These are phyloP conservation scores for Phytophthora fragariaefolia DNA, from an alignment of 352 stramenopile species.

Conservation along the genomic window DNA sequence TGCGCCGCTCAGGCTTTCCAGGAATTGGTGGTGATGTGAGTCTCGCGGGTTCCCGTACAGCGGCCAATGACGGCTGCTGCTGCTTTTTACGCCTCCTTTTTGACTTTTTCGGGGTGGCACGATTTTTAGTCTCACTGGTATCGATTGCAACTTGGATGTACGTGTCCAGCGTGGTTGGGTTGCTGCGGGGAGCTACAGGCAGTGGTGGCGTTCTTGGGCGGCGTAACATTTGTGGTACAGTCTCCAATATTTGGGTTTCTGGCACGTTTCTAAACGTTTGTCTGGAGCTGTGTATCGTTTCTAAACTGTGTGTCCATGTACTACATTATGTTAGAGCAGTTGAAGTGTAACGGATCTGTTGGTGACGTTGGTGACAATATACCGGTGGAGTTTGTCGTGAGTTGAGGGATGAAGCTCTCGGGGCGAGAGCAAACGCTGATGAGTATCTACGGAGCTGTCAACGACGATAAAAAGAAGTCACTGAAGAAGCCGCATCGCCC, in stretches of 20 bases:
- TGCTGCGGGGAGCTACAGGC: constrained; percentile 4
- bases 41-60: neutral
- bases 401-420: constrained; percentile 32
- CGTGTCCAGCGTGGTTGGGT: constrained; percentile 5
- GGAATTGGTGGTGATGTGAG: constrained; percentile 1
- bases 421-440: constrained; percentile 43
- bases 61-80: neutral
- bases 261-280: neutral
- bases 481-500: constrained; percentile 25
- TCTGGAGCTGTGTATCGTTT: neutral
- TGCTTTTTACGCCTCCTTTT: constrained; percentile 28
- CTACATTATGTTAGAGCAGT: neutral
- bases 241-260: neutral
- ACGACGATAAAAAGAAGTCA: neutral
- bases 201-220: neutral
- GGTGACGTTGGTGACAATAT: too few relatives aligned
- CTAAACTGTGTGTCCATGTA: neutral
- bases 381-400: neutral
- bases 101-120: neutral
- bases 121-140: neutral
- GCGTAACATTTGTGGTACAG: constrained; percentile 1
- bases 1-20: constrained; percentile 24
- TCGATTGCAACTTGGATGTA: constrained; percentile 37
- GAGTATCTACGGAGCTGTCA: constrained; percentile 39
- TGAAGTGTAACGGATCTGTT: constrained; percentile 2